These are phyloP conservation scores for Candida wancherniae DNA, from an alignment of 805 yeast genomes.

Conservation along the genomic window DNA sequence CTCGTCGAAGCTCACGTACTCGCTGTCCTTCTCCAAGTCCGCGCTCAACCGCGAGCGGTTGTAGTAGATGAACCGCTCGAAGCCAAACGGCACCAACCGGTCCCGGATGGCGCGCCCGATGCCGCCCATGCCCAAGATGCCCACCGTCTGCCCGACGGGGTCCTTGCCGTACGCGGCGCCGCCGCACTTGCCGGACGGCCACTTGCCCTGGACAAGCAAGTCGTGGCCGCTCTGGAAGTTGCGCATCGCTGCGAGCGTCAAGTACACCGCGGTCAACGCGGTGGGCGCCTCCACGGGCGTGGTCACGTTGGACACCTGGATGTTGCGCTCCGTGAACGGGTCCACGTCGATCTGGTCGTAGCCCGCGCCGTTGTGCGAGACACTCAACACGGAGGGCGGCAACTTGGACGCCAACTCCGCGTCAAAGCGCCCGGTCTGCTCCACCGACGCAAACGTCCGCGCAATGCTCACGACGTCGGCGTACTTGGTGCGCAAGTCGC, in stretches of 20 bases:
- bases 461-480: conserved; percentile 38
- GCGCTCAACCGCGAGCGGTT: conserved; percentile 57
- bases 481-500: conserved; percentile 42
- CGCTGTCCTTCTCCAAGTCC: conserved; percentile 65
- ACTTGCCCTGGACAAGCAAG: conserved; percentile 50
- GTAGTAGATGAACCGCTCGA: conserved; percentile 63
- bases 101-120: conserved; percentile 79
- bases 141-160: conserved; percentile 71
- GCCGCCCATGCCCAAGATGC: conserved; percentile 86
- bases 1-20: conserved; percentile 69
- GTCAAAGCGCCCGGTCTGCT: conserved; percentile 60
- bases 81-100: conserved; percentile 73
- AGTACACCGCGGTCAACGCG: conserved; percentile 64
- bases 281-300: conserved; percentile 65
- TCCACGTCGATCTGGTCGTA: conserved; percentile 66
- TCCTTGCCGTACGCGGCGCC: conserved; percentile 67
- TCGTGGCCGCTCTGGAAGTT: conserved; percentile 61
- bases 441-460: conserved; percentile 51
- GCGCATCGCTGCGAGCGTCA: conserved; percentile 60
- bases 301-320: conserved; percentile 68
- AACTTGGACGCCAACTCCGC: conserved; percentile 51
- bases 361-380: conserved; percentile 70
- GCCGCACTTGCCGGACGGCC: conserved; percentile 45
- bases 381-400: conserved; percentile 49
- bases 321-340: conserved; percentile 45